Evolutionary conservation across 768 basidiomycete species (phyloP).

Genomic region (Suillus variegatus): DNA sequence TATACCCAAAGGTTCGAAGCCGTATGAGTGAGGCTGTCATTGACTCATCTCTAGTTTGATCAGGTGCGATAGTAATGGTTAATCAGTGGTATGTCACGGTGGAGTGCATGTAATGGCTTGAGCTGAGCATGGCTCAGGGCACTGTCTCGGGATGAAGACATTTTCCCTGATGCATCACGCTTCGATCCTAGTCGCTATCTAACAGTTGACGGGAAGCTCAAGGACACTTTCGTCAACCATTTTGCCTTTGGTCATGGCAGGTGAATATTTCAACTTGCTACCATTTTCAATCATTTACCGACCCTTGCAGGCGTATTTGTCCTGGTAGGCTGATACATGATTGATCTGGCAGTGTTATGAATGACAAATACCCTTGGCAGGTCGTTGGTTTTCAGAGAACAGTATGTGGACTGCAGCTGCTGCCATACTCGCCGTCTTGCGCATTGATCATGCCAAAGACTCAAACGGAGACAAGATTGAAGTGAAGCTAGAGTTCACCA

Average conservation of each 20-base stretch:
- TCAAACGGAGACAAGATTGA: no score
- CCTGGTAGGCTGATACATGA: neutral
- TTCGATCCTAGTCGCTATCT: conserved; percentile 3
- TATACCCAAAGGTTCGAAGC: conserved; percentile 49
- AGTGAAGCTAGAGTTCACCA: no score
- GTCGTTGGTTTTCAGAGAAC: neutral
- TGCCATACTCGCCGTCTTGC: neutral
- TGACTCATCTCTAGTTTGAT: neutral
- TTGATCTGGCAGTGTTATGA: neutral
- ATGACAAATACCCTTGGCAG: neutral
- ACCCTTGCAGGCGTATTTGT: neutral
- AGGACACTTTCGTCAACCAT: neutral
- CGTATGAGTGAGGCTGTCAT: neutral
- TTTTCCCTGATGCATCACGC: neutral
- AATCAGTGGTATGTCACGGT: no score
- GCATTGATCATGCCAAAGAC: neutral
- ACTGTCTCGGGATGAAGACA: neutral
- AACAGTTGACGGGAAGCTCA: neutral
- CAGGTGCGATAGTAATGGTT: no score
- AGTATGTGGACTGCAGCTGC: neutral
- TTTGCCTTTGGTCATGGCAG: neutral
- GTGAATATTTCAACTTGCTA: neutral
- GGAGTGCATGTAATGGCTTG: no score
- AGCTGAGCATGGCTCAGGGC: no score
- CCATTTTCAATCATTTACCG: no score